Evolutionary conservation across 805 yeast genomes (phyloP).

Genomic region (Wickerhamomyces alni): DNA sequence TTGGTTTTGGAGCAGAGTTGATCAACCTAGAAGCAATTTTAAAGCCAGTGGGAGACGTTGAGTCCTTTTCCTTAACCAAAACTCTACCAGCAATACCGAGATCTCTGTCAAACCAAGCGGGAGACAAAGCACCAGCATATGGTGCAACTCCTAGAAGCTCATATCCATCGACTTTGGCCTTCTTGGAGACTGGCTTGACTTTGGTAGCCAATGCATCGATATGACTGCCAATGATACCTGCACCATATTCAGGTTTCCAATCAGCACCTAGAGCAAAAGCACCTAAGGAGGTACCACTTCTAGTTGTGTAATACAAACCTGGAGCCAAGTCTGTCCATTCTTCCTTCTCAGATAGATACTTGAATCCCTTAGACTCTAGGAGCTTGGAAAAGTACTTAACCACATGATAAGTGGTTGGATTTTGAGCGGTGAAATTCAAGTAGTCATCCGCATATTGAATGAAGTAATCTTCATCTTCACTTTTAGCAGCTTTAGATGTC

Average conservation of each 20-base stretch:
- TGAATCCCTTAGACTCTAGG: conserved; percentile 56
- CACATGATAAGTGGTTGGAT: conserved; percentile 76
- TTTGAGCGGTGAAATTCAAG: conserved; percentile 62
- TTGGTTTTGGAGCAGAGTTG: conserved; percentile 57
- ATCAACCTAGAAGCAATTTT: conserved; percentile 39
- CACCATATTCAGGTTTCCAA: conserved; percentile 61
- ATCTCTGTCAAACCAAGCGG: conserved; percentile 80
- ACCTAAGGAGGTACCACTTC: conserved; percentile 62
- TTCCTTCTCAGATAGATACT: conserved; percentile 55
- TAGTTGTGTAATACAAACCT: conserved; percentile 59
- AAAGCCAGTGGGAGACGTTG: conserved; percentile 21
- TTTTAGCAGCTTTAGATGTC: background rate
- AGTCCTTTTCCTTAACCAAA: conserved; percentile 38
- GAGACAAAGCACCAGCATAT: conserved; percentile 64
- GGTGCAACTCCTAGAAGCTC: conserved; percentile 80
- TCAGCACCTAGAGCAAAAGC: conserved; percentile 66
- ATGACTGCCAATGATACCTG: conserved; percentile 70
- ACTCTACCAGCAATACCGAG: conserved; percentile 80
- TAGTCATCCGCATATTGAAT: conserved; percentile 40
- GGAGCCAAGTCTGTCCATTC: conserved; percentile 29
- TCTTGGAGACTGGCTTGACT: conserved; percentile 67
- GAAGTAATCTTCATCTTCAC: conserved; percentile 19
- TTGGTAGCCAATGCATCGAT: conserved; percentile 64
- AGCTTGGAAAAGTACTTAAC: conserved; percentile 43
- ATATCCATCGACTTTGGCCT: conserved; percentile 61